These are phyloP conservation scores for Saturnispora bothae DNA, from an alignment of 805 yeast species.

Conservation along the genomic window DNA sequence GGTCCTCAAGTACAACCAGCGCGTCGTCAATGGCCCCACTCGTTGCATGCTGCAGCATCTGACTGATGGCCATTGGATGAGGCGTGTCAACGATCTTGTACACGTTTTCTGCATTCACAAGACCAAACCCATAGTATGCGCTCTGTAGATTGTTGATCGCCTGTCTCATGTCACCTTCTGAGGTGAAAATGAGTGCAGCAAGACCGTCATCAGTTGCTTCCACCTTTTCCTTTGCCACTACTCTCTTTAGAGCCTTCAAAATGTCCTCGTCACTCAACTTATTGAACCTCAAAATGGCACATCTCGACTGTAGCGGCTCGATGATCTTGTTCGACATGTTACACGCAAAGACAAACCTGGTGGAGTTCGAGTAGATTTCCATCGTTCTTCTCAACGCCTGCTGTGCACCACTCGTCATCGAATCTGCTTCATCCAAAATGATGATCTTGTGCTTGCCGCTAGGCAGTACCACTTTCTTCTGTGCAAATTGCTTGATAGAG, in stretches of 20 bases:
- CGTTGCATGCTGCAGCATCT: constrained; percentile 40
- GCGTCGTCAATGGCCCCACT: constrained; percentile 47
- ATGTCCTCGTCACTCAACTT: constrained; percentile 80
- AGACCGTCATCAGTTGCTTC: constrained; percentile 81
- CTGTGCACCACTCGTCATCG: constrained; percentile 96
- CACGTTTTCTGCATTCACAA: constrained; percentile 86
- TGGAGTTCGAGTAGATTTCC: constrained; percentile 92
- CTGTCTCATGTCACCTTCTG: constrained; percentile 99
- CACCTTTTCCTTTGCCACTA: constrained; percentile 60
- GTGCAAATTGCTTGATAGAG: constrained; percentile 92
- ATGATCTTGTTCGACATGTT: constrained; percentile 90
- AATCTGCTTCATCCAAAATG: constrained; percentile 92
- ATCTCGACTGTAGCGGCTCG: constrained; percentile 92
- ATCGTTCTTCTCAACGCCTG: constrained; percentile 88
- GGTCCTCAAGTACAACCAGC: constrained; percentile 46
- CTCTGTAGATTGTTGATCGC: constrained; percentile 91
- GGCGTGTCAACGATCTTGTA: constrained; percentile 95
- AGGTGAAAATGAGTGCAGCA: constrained; percentile 85
- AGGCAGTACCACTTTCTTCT: constrained; percentile 79
- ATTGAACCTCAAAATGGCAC: constrained; percentile 84
- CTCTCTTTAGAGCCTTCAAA: constrained; percentile 59
- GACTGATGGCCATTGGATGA: constrained; percentile 76
- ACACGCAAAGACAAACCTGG: constrained; percentile 98
- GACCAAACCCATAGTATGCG: constrained; percentile 86
- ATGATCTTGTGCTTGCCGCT: constrained; percentile 87